These are phyloP conservation scores for Pisolithus albus DNA, from an alignment of 768 basidiomycete species.

Conservation along the genomic window DNA sequence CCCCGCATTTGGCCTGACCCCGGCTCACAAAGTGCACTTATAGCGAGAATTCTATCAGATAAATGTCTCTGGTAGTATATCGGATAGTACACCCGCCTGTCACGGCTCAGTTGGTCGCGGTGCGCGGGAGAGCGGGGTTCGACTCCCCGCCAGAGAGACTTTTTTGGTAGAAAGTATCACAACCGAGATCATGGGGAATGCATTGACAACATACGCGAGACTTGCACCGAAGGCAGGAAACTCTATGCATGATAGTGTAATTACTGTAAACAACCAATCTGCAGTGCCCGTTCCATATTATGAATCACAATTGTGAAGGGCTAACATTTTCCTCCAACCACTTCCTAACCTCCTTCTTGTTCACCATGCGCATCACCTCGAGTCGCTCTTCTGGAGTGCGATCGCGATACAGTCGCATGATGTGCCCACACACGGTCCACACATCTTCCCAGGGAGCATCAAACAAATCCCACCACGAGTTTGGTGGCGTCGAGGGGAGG, in stretches of 20 bases:
- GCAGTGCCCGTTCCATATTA: no score
- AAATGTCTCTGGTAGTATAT: conserved; percentile 40
- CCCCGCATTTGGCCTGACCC: no score
- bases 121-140: conserved; percentile 29
- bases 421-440: conserved; percentile 74
- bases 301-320: conserved; percentile 6
- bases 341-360: conserved; percentile 71
- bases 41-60: no score
- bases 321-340: conserved; percentile 64
- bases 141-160: conserved; percentile 26
- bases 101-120: conserved; percentile 10
- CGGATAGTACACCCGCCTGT: conserved; percentile 48
- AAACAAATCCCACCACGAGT: conserved; percentile 92
- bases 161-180: background rate
- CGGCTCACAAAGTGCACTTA: no score
- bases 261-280: no score
- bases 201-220: background rate
- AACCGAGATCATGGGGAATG: no score
- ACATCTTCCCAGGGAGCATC: conserved; percentile 89
- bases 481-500: conserved; percentile 62
- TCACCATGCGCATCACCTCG: conserved; percentile 50
- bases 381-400: conserved; percentile 40
- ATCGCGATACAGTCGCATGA: conserved; percentile 73
- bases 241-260: no score
- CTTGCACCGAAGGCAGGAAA: background rate